Evolutionary conservation across 1,284 basidiomycete species (phyloP), one percentile per base, ranked within the genome.

Genomic region (Ustilago tritici): DNA sequence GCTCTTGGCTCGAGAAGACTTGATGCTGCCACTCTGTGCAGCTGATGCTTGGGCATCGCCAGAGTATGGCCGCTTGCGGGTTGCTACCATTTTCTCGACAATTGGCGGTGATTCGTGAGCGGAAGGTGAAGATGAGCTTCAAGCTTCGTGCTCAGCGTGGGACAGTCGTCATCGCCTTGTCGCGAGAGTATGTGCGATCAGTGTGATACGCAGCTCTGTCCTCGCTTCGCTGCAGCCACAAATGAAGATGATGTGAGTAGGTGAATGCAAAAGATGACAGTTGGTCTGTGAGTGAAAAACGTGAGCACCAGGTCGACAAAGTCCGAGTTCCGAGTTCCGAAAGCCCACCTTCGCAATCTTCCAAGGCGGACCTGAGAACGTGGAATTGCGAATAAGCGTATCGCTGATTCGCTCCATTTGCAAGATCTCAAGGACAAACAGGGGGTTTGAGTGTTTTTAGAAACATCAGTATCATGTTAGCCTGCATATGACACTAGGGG

Each of bases 11-110:
- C 49, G 28, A 8, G 49, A 50, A 14, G 12, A 32, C 28, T 7
- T 50, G 28, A 4, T 32, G 28, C 28, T 28, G 28, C 17, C 10
- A n/a, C 28, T 49, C 36, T 38, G 36, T 46, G n/a, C 41, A 46
- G 41, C 15, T 19, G 28, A 19, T 12, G 49, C 9, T 50, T 54
- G 23, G 12, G 32, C 32, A n/a, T 12, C 12, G 19, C 19, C 54
- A 28, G 53, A 52, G 41, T 34, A n/a, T 9, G 46, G 19, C 14
- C 59, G 46, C 31, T 61, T 67, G 47, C 55, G 55, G n/a, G 59
- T 61, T 8, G 40, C 17, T 8, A 61, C 59, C 65, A 67, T 50
- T 4, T 3, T 50, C 4, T 4, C 28, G 49, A 19, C 11, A 15
- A 5, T 9, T 7, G n/a, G 11, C n/a, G 19, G n/a, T 6, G 19